Base-by-base conservation (phyloP, 2,329 filamentous ascomycete species). In the Juglanconis sp. region DNA sequence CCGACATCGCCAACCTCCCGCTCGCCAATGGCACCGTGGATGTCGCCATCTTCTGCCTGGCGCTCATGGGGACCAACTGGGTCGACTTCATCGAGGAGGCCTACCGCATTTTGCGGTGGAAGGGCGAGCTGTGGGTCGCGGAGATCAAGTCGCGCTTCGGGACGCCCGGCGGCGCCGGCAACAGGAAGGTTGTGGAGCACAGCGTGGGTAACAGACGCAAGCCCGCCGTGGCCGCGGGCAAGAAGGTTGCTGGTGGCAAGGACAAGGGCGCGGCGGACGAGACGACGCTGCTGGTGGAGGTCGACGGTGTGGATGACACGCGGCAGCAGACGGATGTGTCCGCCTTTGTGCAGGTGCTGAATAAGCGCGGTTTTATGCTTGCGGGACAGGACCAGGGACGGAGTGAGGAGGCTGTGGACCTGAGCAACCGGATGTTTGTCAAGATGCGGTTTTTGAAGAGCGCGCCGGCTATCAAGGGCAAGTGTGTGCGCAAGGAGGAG, bases 51-150 rank as follows among this genome's bases (percentile, higher is more conserved):
- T 98, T 98, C 80, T 99, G 95, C 74, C 83, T 99, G 36, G 95
- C 94, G 53, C 85, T 99, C 61, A 99, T 99, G 95, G 95, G 95
- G 70, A 99, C 95, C 58, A 99, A 99, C 77, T 99, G 95, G 94
- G 84, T 96, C 56, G 88, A 92, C 68, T 98, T 99, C 73, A 85
- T 99, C 69, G 95, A 98, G 76, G 95, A 99, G 77, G 94, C 94
- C 13, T 96, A 92, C 79, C 88, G 95, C 57, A 82, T 98, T 55
- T 83, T 99, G 63, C 89, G 92, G 70, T 93, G 92, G 84, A 94
- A 95, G 71, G 95, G 95, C 66, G 95, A 99, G 79, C 87, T 96
- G 57, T 99, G 95, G 95, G 85, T 99, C 55, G 91, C 92, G 52
- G 95, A 99, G 77, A 97, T 52, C 76, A 98, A 98, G 79, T 91